Conservation (phyloP, 768 basidiomycete genomes). For the Tricholomella constricta region DNA sequence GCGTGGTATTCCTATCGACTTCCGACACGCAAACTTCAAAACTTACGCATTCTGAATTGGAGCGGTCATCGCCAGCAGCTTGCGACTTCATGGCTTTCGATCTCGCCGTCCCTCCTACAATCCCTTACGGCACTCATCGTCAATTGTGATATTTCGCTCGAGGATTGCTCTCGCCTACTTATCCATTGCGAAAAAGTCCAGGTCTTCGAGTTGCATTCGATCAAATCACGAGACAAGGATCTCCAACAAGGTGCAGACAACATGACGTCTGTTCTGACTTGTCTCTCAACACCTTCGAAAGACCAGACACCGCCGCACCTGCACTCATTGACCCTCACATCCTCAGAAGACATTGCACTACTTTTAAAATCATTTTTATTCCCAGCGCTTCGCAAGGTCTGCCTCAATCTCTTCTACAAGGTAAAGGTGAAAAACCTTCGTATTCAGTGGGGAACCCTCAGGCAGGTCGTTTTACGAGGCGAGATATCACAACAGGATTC, state of each 20-base stretch:
- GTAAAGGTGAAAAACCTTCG: not conserved
- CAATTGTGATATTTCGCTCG: no score
- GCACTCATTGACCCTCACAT: not conserved
- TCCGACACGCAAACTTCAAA: not conserved
- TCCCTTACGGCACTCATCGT: no score
- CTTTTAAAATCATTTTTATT: not conserved
- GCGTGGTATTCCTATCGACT: not conserved
- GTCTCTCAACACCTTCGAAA: no score
- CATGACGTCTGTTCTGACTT: not conserved
- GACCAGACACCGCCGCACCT: not conserved
- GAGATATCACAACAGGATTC: not conserved
- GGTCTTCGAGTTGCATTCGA: not conserved
- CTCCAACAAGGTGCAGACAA: not conserved
- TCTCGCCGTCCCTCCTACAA: no score
- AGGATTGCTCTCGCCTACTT: not conserved
- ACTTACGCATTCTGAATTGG: constrained; percentile 6
- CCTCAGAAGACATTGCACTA: not conserved
- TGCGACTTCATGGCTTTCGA: not conserved
- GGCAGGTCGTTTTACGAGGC: not conserved
- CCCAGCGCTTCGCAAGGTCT: not conserved
- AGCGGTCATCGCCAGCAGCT: constrained; percentile 8
- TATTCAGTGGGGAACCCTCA: not conserved
- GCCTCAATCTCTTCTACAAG: not conserved
- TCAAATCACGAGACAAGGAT: not conserved
- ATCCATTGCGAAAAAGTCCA: no score